These are phyloP conservation scores for Sonneratia alba DNA, from an alignment of 345 rosid genomes.

Conservation along the genomic window DNA sequence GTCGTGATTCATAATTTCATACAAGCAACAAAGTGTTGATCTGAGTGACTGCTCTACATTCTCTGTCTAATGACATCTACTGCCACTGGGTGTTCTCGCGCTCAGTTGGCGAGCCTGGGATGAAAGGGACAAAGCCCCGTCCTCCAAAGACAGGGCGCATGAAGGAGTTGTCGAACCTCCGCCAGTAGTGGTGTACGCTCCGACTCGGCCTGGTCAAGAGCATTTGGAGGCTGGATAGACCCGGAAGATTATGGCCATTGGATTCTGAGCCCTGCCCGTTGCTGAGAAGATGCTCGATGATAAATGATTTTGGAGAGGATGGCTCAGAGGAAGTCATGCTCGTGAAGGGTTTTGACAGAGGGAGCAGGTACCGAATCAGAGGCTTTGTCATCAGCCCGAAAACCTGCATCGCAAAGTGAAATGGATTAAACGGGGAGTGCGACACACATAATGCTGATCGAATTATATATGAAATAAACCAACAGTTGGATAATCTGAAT, in stretches of 20 bases:
- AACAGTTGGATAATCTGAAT: too few species aligned
- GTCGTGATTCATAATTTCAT: neutral
- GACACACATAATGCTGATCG: neutral
- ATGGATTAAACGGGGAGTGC: neutral
- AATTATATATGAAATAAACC: neutral
- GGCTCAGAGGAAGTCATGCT: constrained; percentile 46
- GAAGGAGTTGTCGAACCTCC: constrained; percentile 59
- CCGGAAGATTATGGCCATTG: constrained; percentile 13
- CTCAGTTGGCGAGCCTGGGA: constrained; percentile 64
- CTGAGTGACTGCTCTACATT: neutral
- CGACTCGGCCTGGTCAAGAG: constrained; percentile 54
- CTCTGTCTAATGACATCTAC: neutral
- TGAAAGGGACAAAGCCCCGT: constrained; percentile 54
- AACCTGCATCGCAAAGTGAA: constrained; percentile 35
- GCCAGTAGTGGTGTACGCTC: constrained; percentile 73
- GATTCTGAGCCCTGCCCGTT: constrained; percentile 27
- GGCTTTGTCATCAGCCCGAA: constrained; percentile 87
- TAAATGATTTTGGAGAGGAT: constrained; percentile 43
- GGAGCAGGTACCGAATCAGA: constrained; percentile 62
- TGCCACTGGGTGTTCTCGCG: constrained; percentile 27
- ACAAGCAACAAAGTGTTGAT: neutral
- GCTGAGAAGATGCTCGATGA: constrained; percentile 41
- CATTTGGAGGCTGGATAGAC: constrained; percentile 42
- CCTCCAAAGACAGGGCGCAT: constrained; percentile 92
- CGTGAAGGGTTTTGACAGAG: constrained; percentile 32